phyloP scores from a whole-genome alignment of 352 stramenopile genomes.

The Globisporangium cystogenes region DNA sequence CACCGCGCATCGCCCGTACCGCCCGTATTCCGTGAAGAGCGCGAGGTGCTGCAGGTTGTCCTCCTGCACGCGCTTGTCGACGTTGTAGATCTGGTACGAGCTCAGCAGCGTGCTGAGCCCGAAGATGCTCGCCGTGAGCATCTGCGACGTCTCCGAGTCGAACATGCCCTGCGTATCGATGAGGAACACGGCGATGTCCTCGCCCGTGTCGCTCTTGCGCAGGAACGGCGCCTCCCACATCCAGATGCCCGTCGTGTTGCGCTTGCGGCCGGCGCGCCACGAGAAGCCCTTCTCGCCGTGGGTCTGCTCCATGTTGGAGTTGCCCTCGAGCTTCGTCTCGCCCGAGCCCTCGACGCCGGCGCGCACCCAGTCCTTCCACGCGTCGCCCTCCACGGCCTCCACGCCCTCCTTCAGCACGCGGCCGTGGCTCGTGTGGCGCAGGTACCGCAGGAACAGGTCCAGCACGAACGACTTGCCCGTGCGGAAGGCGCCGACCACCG shows the following conservation, averaged over 20 bases:
- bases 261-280: conserved; percentile 94
- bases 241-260: conserved; percentile 99
- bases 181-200: conserved; percentile 94
- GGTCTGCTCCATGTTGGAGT: conserved; percentile 78
- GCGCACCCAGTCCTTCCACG: conserved; percentile 64
- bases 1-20: conserved; percentile 44
- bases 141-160: conserved; percentile 98
- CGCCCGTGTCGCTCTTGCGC: conserved; percentile 76
- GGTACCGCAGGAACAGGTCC: conserved; percentile 96
- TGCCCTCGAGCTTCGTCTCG: conserved; percentile 72
- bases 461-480: conserved; percentile 99
- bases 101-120: conserved; percentile 95
- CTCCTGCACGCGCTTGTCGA: conserved; percentile 98
- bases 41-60: conserved; percentile 99
- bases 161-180: conserved; percentile 99
- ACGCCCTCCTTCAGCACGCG: conserved; percentile 46
- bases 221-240: conserved; percentile 99
- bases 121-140: conserved; percentile 98
- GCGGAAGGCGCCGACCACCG: conserved; percentile 97
- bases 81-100: conserved; percentile 99
- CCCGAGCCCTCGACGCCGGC: conserved; percentile 43
- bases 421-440: conserved; percentile 72
- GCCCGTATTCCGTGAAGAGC: conserved; percentile 99
- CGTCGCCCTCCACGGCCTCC: conserved; percentile 26
- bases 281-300: conserved; percentile 90